These are phyloP conservation scores for Solanum habrochaites DNA, from an alignment of 257 asterid genomes.

Conservation along the genomic window DNA sequence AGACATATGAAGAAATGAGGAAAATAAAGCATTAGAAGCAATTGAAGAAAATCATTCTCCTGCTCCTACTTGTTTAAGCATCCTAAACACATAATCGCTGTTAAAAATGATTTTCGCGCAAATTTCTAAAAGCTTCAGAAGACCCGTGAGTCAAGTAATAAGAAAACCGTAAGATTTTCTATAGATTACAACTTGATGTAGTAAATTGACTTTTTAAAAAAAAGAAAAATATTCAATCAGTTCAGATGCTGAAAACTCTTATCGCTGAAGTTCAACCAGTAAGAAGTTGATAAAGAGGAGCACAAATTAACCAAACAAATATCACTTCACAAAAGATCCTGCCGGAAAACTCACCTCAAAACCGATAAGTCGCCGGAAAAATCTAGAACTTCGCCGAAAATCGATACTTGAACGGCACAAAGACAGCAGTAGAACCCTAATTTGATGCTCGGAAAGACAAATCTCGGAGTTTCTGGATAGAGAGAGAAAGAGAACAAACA, in stretches of 20 bases:
- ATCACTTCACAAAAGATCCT: slow-evolving; percentile 1
- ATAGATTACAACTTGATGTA: neutral
- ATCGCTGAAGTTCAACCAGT: neutral
- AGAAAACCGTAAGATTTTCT: neutral
- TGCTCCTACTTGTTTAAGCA: neutral
- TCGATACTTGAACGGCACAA: slow-evolving; percentile 3
- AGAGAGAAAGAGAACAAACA: slow-evolving; percentile 1
- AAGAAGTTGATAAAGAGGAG: neutral
- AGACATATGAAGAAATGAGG: slow-evolving; percentile 7
- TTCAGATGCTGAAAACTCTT: neutral
- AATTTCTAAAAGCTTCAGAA: neutral
- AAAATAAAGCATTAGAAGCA: slow-evolving; percentile 8
- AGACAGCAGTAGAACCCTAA: slow-evolving; percentile 17
- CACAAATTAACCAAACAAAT: neutral
- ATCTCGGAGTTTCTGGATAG: slow-evolving; percentile 51
- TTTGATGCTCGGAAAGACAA: slow-evolving; percentile 14
- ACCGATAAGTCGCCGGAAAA: neutral
- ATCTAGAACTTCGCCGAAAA: neutral
- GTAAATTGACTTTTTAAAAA: neutral
- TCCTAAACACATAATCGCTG: neutral
- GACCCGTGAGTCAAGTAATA: neutral
- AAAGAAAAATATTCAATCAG: neutral
- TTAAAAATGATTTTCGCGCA: neutral
- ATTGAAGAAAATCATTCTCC: neutral
- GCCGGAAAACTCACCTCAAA: slow-evolving; percentile 38